Conservation (phyloP, 1,284 basidiomycete genomes). For the Xerocomus nothofagi region DNA sequence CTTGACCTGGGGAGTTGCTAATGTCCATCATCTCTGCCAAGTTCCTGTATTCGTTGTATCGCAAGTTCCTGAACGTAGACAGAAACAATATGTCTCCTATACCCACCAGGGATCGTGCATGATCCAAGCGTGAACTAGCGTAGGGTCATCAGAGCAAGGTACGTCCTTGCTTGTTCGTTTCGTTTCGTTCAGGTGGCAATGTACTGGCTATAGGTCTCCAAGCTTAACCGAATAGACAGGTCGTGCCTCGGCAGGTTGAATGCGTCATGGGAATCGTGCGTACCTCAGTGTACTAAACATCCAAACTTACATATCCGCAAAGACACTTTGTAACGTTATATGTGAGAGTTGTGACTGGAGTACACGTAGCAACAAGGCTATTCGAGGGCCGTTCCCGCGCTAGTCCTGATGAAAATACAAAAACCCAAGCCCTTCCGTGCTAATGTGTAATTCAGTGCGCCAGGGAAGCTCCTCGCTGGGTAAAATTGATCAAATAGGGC, state of each 20-base stretch:
- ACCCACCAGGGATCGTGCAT: constrained; percentile 2
- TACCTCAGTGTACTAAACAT: background rate
- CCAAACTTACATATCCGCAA: background rate
- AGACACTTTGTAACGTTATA: background rate
- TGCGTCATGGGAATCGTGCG: background rate
- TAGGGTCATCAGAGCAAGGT: background rate
- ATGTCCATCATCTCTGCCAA: background rate
- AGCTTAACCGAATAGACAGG: background rate
- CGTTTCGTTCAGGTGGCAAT: background rate
- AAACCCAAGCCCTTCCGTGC: background rate
- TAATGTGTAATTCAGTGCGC: background rate
- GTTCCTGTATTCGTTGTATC: background rate
- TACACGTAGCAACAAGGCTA: background rate
- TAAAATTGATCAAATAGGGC: background rate
- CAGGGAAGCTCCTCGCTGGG: background rate
- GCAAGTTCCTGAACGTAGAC: constrained; percentile 2
- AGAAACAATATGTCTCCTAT: background rate
- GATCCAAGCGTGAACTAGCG: background rate
- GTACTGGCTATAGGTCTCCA: background rate
- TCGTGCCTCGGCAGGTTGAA: background rate
- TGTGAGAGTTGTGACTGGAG: background rate
- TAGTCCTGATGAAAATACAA: background rate
- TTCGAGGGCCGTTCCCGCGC: background rate
- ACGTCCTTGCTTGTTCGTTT: background rate
- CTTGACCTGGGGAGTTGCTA: background rate